phyloP scores from a whole-genome alignment of 2,329 filamentous ascomycete species.

The Pestalotiopsis sp. region DNA sequence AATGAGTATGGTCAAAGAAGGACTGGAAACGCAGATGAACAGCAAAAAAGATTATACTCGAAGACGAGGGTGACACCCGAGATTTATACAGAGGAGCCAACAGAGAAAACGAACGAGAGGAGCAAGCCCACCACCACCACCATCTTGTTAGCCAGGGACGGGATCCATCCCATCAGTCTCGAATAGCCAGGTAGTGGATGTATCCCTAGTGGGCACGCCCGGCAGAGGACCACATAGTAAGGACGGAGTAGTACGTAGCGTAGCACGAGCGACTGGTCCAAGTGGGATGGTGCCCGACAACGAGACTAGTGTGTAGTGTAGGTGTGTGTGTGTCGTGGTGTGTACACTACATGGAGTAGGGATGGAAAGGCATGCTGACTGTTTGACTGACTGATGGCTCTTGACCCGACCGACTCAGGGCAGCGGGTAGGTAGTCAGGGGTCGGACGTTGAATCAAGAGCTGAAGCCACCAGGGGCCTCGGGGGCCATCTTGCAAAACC shows the following conservation, averaged over 20 bases:
- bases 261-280: background rate
- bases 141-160: conserved; percentile 1
- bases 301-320: background rate
- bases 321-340: background rate
- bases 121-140: background rate
- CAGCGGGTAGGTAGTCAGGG: background rate
- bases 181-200: background rate
- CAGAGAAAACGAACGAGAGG: background rate
- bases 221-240: background rate
- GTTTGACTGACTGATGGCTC: background rate
- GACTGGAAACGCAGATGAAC: conserved; percentile 18
- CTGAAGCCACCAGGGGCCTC: background rate
- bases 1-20: conserved; percentile 25
- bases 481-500: background rate
- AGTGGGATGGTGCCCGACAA: background rate
- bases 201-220: background rate
- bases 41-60: background rate
- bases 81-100: conserved; percentile 23
- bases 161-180: conserved; percentile 4
- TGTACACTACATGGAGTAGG: background rate
- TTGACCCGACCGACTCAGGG: background rate
- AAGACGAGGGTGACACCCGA: conserved; percentile 8
- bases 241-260: background rate
- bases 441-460: background rate
- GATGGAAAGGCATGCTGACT: background rate